phyloP scores from a whole-genome alignment of 352 stramenopile species.

The Pythium brachiatum region DNA sequence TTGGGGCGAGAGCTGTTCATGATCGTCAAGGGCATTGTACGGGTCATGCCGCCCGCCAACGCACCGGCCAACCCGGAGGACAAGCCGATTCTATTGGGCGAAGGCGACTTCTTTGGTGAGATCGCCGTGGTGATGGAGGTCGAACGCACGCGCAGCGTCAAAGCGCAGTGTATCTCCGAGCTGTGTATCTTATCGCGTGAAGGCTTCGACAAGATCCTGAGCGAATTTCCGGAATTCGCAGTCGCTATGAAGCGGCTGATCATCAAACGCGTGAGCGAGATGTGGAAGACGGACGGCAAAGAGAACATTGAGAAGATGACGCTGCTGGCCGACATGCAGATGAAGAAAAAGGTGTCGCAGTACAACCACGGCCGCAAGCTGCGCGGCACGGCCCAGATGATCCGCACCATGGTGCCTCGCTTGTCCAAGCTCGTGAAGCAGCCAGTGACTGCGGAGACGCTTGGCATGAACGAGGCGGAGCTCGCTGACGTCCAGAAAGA shows the following conservation, averaged over 20 bases:
- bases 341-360: slow-evolving; percentile 48
- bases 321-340: slow-evolving; percentile 51
- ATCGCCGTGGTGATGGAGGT: slow-evolving; percentile 71
- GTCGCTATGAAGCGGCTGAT: slow-evolving; percentile 69
- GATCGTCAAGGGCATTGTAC: slow-evolving; percentile 69
- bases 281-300: slow-evolving; percentile 38
- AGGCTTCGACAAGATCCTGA: slow-evolving; percentile 67
- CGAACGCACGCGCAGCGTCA: slow-evolving; percentile 56
- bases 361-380: slow-evolving; percentile 27
- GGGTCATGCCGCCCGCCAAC: slow-evolving; percentile 44
- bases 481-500: slow-evolving; percentile 5
- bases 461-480: slow-evolving; percentile 17
- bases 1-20: slow-evolving; percentile 71
- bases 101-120: slow-evolving; percentile 67
- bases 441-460: slow-evolving; percentile 15
- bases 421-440: slow-evolving; percentile 27
- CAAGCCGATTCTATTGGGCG: slow-evolving; percentile 52
- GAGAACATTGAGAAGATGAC: slow-evolving; percentile 71
- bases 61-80: slow-evolving; percentile 20
- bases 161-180: slow-evolving; percentile 63
- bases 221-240: slow-evolving; percentile 69
- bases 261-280: slow-evolving; percentile 62
- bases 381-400: slow-evolving; percentile 15
- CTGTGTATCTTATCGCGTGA: slow-evolving; percentile 60
- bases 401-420: slow-evolving; percentile 21